phyloP scores from a whole-genome alignment of 2,329 filamentous ascomycete species.

The Colletotrichum tropicicola region DNA sequence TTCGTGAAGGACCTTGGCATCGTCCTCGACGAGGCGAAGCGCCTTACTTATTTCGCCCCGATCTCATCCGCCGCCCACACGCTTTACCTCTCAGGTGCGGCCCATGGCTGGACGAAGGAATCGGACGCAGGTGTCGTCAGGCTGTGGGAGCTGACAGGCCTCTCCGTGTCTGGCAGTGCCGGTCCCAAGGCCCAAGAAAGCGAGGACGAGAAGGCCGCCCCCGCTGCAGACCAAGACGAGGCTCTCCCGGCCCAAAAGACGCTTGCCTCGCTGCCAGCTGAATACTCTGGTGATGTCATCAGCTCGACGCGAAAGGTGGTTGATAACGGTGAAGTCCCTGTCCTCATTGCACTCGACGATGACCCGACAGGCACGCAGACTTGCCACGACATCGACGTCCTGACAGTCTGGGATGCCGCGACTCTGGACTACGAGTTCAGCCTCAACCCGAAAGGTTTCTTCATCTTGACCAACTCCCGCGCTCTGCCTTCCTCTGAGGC shows the following conservation, averaged over 20 bases:
- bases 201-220: not conserved
- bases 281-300: slow-evolving; percentile 34
- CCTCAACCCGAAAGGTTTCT: slow-evolving; percentile 56
- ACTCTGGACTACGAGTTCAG: slow-evolving; percentile 27
- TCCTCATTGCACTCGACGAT: slow-evolving; percentile 56
- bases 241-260: slow-evolving; percentile 34
- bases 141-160: slow-evolving; percentile 46
- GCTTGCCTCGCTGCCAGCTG: slow-evolving; percentile 34
- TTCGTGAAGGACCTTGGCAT: slow-evolving; percentile 46
- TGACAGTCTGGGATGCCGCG: slow-evolving; percentile 60
- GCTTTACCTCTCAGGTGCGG: slow-evolving; percentile 42
- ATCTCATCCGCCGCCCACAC: slow-evolving; percentile 41
- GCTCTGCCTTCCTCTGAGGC: slow-evolving; percentile 60
- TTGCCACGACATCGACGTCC: slow-evolving; percentile 64
- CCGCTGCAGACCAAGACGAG: not conserved
- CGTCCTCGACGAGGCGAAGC: slow-evolving; percentile 42
- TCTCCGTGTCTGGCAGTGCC: slow-evolving; percentile 33
- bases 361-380: slow-evolving; percentile 70
- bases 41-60: slow-evolving; percentile 37
- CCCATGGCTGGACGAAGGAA: slow-evolving; percentile 42
- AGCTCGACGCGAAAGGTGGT: slow-evolving; percentile 32
- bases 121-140: slow-evolving; percentile 44
- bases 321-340: slow-evolving; percentile 31
- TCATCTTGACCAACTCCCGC: slow-evolving; percentile 68
- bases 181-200: not conserved